A percentile compares a stretch with the other conserved stretches of the same genome.
phyloP scores from a whole-genome alignment of 2,329 filamentous ascomycete genomes.

The Aspergillus sp. region DNA sequence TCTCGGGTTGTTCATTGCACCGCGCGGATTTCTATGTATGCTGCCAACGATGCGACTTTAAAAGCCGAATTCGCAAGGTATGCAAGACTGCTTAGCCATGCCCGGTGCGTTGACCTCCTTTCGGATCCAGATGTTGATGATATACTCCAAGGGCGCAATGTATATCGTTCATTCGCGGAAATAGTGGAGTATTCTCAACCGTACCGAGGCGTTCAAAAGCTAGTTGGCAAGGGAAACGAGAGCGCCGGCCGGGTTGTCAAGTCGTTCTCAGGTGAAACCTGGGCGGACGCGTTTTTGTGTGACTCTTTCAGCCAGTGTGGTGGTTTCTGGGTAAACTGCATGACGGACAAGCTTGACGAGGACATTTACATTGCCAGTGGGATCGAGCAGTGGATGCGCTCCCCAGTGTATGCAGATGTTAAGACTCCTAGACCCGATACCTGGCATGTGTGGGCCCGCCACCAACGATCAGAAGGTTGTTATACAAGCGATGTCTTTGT shows the following conservation, averaged over 20 bases:
- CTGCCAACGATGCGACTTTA: not conserved
- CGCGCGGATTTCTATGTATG: slow-evolving; percentile 11
- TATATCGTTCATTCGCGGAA: slow-evolving; percentile 20
- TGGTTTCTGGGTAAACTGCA: slow-evolving; percentile 40
- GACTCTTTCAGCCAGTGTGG: slow-evolving; percentile 37
- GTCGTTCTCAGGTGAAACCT: slow-evolving; percentile 18
- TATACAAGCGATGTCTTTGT: slow-evolving; percentile 35
- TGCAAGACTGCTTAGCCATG: slow-evolving; percentile 15
- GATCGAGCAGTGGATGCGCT: slow-evolving; percentile 29
- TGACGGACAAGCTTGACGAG: slow-evolving; percentile 24
- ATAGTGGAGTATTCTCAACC: slow-evolving; percentile 19
- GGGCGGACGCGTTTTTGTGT: slow-evolving; percentile 26
- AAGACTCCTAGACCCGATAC: slow-evolving; percentile 7
- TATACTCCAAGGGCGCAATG: slow-evolving; percentile 22
- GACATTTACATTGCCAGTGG: slow-evolving; percentile 35
- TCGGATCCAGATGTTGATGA: slow-evolving; percentile 21
- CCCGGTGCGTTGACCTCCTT: slow-evolving; percentile 18
- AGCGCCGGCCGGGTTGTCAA: slow-evolving; percentile 25
- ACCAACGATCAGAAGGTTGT: slow-evolving; percentile 21
- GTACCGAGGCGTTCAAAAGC: slow-evolving; percentile 18
- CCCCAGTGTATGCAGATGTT: slow-evolving; percentile 18
- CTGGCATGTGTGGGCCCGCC: slow-evolving; percentile 30
- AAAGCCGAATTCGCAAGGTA: slow-evolving; percentile 16
- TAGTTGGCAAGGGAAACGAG: slow-evolving; percentile 21
- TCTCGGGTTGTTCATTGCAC: slow-evolving; percentile 15